Evolutionary conservation across 2,329 filamentous ascomycete species (phyloP), one percentile per base, ranked within the genome.

Genomic region (Fusarium piperis): DNA sequence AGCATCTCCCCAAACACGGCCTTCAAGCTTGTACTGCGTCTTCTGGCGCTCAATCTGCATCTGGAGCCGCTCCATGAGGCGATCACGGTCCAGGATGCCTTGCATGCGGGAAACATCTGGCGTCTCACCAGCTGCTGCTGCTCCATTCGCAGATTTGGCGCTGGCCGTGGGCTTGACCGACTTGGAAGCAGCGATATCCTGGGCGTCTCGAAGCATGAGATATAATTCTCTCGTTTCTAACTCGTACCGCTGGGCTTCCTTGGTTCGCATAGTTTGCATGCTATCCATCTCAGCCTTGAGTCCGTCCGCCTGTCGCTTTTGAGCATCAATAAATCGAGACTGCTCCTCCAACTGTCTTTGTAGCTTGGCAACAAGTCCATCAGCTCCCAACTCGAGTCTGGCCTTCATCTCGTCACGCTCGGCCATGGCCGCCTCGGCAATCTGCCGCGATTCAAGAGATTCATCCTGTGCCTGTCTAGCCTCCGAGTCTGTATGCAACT

Each of bases 41-140:
- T 98, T 98, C 72, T 97, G 95, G 71, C 96, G 88, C 84, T 98
- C 95, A 44, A 99, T 90, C 82, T 98, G 96, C 86, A 94, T 97
- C 81, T 97, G 95, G 64, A 99, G 87, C 59, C 95, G 92, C 79
- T 94, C 93, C 93, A 99, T 97, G 73, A 99, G 90, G 78, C 89
- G 91, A 78, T 98, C 94, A 28, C 96, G 92, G 79, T 98, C 95
- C 72, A 99, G 86, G 68, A 99, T 98, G 70, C 96, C 96, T 79
- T 94, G 91, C 92, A 95, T 94, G 62, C 92, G 92, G 32, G 89
- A 85, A 26, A 93, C 90, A 78, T 96, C 92, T 23, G 88, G 89
- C 23, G 23, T 23, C 23, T 46, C 41, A 46, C 41, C 41, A 11
- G 8, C 4, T 11, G 41, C 41, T 41, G 8, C 4, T 11, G 20